phyloP scores from a whole-genome alignment of 2,329 filamentous ascomycete genomes.

The Mycosphaerella arachidis region DNA sequence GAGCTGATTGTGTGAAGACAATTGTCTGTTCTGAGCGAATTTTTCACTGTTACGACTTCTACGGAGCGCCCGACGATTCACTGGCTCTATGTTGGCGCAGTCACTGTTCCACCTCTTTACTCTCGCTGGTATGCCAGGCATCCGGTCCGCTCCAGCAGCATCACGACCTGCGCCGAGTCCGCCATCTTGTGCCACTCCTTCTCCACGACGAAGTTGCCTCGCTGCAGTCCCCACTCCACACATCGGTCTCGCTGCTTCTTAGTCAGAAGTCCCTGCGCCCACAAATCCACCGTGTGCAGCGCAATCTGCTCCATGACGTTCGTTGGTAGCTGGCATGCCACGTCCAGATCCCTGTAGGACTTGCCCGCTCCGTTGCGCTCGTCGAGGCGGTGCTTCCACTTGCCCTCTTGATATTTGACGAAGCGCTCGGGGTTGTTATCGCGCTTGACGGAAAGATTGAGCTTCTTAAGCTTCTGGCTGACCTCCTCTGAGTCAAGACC shows the following conservation, averaged over 20 bases:
- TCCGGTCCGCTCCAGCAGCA: constrained; percentile 36
- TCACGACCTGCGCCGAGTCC: constrained; percentile 35
- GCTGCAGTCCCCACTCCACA: constrained; percentile 35
- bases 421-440: constrained; percentile 21
- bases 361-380: constrained; percentile 5
- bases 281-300: constrained; percentile 18
- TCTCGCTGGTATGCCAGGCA: constrained; percentile 36
- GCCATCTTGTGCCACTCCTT: constrained; percentile 34
- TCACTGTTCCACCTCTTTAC: constrained; percentile 1
- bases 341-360: constrained; percentile 24
- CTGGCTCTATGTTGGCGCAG: neutral
- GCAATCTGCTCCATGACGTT: constrained; percentile 33
- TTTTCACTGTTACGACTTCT: too few species aligned
- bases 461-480: constrained; percentile 22
- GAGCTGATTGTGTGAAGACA: too few species aligned
- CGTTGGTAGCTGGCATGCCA: constrained; percentile 30
- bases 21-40: too few species aligned
- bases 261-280: constrained; percentile 29
- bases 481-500: constrained; percentile 13
- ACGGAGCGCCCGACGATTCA: too few species aligned
- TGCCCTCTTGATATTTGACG: constrained; percentile 25
- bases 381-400: constrained; percentile 9
- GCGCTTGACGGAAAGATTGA: constrained; percentile 9
- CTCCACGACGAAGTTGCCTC: constrained; percentile 25
- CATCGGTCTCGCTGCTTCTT: constrained; percentile 29